Base-by-base conservation (phyloP, 2,329 filamentous ascomycete species). In the Hymenoscyphus infarciens region DNA sequence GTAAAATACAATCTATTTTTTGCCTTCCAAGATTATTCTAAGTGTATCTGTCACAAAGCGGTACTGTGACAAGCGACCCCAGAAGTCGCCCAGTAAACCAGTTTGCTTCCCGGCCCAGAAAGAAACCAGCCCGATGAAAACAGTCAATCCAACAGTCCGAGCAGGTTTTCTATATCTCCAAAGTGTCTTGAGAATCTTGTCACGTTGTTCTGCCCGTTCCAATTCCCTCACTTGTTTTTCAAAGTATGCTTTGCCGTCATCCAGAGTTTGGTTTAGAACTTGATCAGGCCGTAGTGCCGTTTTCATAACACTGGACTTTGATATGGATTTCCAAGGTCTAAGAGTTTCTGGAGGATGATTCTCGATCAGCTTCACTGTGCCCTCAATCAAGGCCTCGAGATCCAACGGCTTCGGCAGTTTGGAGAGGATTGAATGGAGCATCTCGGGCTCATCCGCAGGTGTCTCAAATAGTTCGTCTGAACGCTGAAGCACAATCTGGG, bases 351-450 rank as follows among this genome's bases (percentile, higher is more conserved):
- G 95, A 1, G 93, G 94, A 68, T 90, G 79, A 2, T 76, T 72
- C 6, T 81, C 75, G 74, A 89, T 89, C 0, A 98, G 81, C 31
- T 74, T 73, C 2, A 85, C 80, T 0, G 94, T 86, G 58, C 82
- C 81, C 19, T 80, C 74, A 66, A 99, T 89, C 59, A 97, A 82
- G 7, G 79, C 80, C 68, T 99, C 94, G 27, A 99, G 79, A 72
- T 96, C 84, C 62, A 97, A 84, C 19, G 88, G 87, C 59, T 86
- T 83, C 0, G 95, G 95, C 6, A 99, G 82, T 75, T 95, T 97
- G 52, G 91, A 91, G 13, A 99, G 84, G 39, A 91, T 87, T 64
- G 88, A 90, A 74, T 97, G 92, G 27, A 99, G 83, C 85, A 99
- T 96, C 72, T 98, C 94, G 6, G 91, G 89, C 74, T 97, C 92